Conservation (phyloP, 2,329 filamentous ascomycete species). For the Shiraia sp. region DNA sequence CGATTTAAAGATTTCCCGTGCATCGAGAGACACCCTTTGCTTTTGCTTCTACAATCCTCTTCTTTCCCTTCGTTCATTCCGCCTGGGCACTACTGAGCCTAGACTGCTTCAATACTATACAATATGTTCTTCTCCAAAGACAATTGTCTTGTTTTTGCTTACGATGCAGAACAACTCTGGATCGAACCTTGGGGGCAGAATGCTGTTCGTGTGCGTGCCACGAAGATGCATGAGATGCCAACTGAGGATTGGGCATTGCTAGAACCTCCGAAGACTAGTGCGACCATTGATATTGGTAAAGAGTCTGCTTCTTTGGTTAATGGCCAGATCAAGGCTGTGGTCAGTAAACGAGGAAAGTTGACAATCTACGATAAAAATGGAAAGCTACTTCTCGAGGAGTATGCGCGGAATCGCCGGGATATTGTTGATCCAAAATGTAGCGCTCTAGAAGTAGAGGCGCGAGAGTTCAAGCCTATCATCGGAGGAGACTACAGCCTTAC, state of each 20-base stretch:
- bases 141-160: slow-evolving; percentile 63
- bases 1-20: too few relatives aligned
- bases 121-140: slow-evolving; percentile 39
- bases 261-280: slow-evolving; percentile 1
- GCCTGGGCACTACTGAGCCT: too few relatives aligned
- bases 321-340: slow-evolving; percentile 53
- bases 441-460: slow-evolving; percentile 59
- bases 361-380: slow-evolving; percentile 51
- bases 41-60: too few relatives aligned
- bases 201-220: slow-evolving; percentile 54
- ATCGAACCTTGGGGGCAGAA: slow-evolving; percentile 56
- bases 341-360: slow-evolving; percentile 56
- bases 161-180: slow-evolving; percentile 54
- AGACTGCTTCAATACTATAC: neutral
- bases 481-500: slow-evolving; percentile 62
- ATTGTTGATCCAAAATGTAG: slow-evolving; percentile 62
- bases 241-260: slow-evolving; percentile 32
- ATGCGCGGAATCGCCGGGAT: slow-evolving; percentile 55
- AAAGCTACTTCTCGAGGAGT: slow-evolving; percentile 57
- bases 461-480: slow-evolving; percentile 60
- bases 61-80: too few relatives aligned
- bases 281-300: slow-evolving; percentile 17
- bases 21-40: too few relatives aligned
- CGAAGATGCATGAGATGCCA: slow-evolving; percentile 41
- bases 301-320: slow-evolving; percentile 51